Base-by-base conservation (phyloP, 176 grass and related monocot genomes). In the Triticum dicoccoides region DNA sequence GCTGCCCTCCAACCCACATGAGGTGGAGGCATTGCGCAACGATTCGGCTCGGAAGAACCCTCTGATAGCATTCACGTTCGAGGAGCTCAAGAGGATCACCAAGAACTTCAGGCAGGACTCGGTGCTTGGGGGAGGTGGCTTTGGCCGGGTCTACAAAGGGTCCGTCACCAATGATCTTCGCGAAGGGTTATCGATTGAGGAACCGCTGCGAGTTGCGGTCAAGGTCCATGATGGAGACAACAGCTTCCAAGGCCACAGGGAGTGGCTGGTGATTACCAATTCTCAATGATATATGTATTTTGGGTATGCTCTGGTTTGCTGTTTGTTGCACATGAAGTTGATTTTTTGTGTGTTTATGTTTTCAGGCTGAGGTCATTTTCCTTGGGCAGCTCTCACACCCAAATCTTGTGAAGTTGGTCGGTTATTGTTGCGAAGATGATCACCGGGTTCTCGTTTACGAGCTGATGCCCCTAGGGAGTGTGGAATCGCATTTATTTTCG, bases 181-280 rank as follows among this genome's bases (percentile, higher is more conserved):
- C 0, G 80, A 87, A 87, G 92, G 85, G 25, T 79, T 94, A 42
- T 67, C 81, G 4, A 76, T 90, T 21, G 72, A 91, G 34, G 89
- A 94, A 11, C 90, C 92, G 3, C 14, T 90, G 65, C 61, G 85
- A 80, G 94, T 94, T 67, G 94, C 94, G 0, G 92, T 94, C 45
- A 97, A 94, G 73, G 90, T 97, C 59, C 94, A 97, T 87, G 92
- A 97, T 80, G 90, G 87, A 72, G 94, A 94, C 87, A 97, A 97
- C 73, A 97, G 92, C 87, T 90, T 71, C 70, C 92, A 94, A 75
- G 92, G 94, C 58, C 94, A 97, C 73, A 87, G 90, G 42, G 92
- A 97, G 80, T 97, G 92, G 88, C 88, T 92, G 94, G 92, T 97
- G 91, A 76, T 29, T 87, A 61, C 9, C 21, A 52, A 10, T 91